Evolutionary conservation across 2,329 filamentous ascomycete species (phyloP).

Genomic region (Pyricularia sp.): DNA sequence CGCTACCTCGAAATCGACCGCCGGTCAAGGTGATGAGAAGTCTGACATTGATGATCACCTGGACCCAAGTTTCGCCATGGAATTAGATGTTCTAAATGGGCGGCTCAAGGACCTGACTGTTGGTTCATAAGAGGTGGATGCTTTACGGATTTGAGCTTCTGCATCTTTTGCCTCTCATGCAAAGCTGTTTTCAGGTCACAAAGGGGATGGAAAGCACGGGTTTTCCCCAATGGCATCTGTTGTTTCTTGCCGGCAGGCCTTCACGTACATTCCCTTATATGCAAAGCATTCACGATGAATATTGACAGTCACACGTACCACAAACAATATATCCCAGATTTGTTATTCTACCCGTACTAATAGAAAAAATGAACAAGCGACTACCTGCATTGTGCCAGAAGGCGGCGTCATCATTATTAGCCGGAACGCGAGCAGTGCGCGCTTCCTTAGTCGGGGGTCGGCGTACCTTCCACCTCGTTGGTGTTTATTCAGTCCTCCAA

Average conservation of each 20-base stretch:
- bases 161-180: neutral
- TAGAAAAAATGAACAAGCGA: neutral
- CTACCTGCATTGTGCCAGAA: neutral
- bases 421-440: neutral
- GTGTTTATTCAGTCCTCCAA: neutral
- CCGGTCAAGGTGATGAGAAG: neutral
- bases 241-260: neutral
- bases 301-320: neutral
- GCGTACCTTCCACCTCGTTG: neutral
- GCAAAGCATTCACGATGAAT: neutral
- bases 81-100: conserved; percentile 21
- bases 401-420: neutral
- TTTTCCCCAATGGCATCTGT: neutral
- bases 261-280: neutral
- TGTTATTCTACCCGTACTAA: neutral
- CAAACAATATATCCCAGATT: neutral
- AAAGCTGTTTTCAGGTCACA: neutral
- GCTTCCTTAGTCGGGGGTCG: neutral
- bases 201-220: neutral
- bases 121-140: neutral
- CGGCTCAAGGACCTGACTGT: conserved; percentile 6
- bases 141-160: neutral
- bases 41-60: conserved; percentile 4
- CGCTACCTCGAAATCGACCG: neutral
- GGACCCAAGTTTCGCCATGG: conserved; percentile 18